These are phyloP conservation scores for Salix udensis DNA, from an alignment of 345 rosid species.

Conservation along the genomic window DNA sequence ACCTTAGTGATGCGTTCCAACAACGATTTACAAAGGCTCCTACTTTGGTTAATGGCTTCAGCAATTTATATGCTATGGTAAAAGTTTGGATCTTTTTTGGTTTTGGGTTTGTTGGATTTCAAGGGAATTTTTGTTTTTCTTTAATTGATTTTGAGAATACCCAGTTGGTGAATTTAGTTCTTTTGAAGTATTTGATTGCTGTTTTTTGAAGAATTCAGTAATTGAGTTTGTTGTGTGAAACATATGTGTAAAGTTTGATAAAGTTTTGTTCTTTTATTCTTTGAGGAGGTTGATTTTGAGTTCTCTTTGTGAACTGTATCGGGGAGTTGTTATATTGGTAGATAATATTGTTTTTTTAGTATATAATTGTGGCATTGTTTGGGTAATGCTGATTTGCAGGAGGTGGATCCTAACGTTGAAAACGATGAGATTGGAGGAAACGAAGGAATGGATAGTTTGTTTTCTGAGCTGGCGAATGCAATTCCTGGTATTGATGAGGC, in stretches of 20 bases:
- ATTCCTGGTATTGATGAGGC: slow-evolving; percentile 99
- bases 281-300: background rate
- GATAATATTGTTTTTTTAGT: background rate
- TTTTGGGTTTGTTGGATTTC: background rate
- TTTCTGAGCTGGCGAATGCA: slow-evolving; percentile 90
- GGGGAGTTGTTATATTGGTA: background rate
- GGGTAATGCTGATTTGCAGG: slow-evolving; percentile 36
- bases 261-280: background rate
- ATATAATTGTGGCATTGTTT: background rate
- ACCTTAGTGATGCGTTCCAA: slow-evolving; percentile 98
- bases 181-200: slow-evolving; percentile 1
- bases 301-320: background rate
- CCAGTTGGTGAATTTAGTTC: background rate
- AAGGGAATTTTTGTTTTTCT: background rate
- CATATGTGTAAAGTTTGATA: background rate
- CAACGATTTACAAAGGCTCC: slow-evolving; percentile 90
- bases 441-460: slow-evolving; percentile 86
- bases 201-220: background rate
- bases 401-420: slow-evolving; percentile 97
- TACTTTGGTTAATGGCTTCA: slow-evolving; percentile 82
- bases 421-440: slow-evolving; percentile 59
- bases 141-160: background rate
- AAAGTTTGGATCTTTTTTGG: background rate
- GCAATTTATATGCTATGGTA: slow-evolving; percentile 95
- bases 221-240: background rate